These are phyloP conservation scores for Chlamydomonas asymmetrica DNA, from an alignment of 139 green algal genomes.

Conservation along the genomic window DNA sequence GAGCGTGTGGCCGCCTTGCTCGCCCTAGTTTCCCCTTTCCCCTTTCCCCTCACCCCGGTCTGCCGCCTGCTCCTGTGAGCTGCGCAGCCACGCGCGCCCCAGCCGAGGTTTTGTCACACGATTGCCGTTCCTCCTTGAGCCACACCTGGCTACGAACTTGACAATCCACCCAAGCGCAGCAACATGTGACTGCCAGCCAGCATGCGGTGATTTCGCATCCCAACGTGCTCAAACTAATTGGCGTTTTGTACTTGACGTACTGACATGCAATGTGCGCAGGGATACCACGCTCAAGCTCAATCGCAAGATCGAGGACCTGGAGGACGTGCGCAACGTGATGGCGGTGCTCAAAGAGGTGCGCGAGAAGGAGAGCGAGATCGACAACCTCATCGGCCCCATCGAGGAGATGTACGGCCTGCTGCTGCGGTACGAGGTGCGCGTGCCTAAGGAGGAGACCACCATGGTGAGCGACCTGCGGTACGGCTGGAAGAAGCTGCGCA, in stretches of 20 bases:
- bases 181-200: neutral
- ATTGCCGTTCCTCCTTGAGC: too few species aligned
- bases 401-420: slow-evolving; percentile 94
- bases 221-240: too few species aligned
- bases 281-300: slow-evolving; percentile 85
- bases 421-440: slow-evolving; percentile 82
- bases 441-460: slow-evolving; percentile 92
- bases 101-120: too few species aligned
- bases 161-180: neutral
- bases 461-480: slow-evolving; percentile 87
- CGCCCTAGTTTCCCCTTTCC: neutral
- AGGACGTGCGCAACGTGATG: slow-evolving; percentile 85
- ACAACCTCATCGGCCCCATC: slow-evolving; percentile 84
- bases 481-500: slow-evolving; percentile 89
- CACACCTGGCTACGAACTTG: too few species aligned
- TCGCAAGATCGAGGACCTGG: slow-evolving; percentile 82
- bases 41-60: too few species aligned
- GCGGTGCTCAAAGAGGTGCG: slow-evolving; percentile 83
- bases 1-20: neutral
- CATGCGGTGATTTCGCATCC: too few species aligned
- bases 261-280: too few species aligned
- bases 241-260: too few species aligned
- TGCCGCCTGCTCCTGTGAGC: too few species aligned
- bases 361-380: slow-evolving; percentile 87
- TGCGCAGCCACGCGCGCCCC: too few species aligned